Percentiles rank a stretch among this genome's conserved stretches.
Conservation (phyloP, 1,284 basidiomycete species). For the Rhodotorula sp. region DNA sequence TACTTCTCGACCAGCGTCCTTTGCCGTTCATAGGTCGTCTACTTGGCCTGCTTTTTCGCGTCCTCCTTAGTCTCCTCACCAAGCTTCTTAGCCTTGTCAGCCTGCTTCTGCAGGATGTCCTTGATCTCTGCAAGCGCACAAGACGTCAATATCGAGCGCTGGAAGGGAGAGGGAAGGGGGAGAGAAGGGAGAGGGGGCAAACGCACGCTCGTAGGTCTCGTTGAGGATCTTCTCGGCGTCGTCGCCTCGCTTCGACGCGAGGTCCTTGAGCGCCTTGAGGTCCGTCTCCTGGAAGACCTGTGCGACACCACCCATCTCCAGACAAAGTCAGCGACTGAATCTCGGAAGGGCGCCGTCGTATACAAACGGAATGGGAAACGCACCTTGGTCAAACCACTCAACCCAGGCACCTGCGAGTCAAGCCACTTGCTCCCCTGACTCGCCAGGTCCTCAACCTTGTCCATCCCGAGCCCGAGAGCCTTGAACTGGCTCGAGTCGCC, state of each 20-base stretch:
- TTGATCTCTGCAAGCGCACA: conserved; percentile 35
- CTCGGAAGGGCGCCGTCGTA: too few relatives aligned
- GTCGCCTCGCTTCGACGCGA: conserved; percentile 53
- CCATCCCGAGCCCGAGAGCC: conserved; percentile 41
- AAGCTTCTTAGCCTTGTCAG: conserved; percentile 41
- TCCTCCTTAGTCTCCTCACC: conserved; percentile 34
- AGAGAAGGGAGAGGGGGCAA: too few relatives aligned
- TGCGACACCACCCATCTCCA: too few relatives aligned
- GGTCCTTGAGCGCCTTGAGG: conserved; percentile 52
- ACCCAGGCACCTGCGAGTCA: conserved; percentile 23
- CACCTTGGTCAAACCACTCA: conserved; percentile 36
- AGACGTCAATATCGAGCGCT: neutral
- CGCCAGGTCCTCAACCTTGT: conserved; percentile 47
- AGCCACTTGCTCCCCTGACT: conserved; percentile 15
- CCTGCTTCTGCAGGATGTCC: conserved; percentile 41
- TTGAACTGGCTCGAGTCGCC: conserved; percentile 44
- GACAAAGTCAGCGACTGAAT: too few relatives aligned
- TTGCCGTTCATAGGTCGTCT: conserved; percentile 13
- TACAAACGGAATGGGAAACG: too few relatives aligned
- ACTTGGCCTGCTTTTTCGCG: conserved; percentile 33
- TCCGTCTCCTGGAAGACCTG: conserved; percentile 39
- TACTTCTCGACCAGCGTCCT: neutral
- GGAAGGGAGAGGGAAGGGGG: too few relatives aligned
- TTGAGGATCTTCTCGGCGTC: conserved; percentile 53
- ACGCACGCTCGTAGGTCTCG: conserved; percentile 38